phyloP scores from a whole-genome alignment of 192 early-diverging fungal genomes.

The Coemansia sp. region DNA sequence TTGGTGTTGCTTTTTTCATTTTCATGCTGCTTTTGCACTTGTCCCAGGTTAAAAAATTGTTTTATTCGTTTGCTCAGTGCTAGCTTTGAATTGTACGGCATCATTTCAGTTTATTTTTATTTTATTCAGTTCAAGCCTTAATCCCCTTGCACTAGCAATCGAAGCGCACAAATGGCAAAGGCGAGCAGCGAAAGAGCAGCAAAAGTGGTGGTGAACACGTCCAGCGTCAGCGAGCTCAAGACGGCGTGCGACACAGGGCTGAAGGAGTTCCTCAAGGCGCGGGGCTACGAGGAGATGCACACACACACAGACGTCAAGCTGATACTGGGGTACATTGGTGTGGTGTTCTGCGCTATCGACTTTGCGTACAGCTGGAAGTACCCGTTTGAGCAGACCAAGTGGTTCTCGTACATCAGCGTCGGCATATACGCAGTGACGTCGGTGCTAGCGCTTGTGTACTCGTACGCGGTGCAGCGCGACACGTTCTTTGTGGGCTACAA shows the following conservation, averaged over 20 bases:
- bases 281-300: conserved; percentile 70
- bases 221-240: conserved; percentile 60
- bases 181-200: background rate
- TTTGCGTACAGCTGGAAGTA: conserved; percentile 70
- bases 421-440: conserved; percentile 55
- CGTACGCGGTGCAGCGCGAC: conserved; percentile 65
- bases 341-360: conserved; percentile 71
- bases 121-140: background rate
- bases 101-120: too few species aligned
- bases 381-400: conserved; percentile 65
- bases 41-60: too few species aligned
- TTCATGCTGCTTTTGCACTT: too few species aligned
- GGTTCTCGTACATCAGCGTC: conserved; percentile 63
- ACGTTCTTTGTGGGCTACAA: conserved; percentile 69
- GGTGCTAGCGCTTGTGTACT: conserved; percentile 58
- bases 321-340: conserved; percentile 75
- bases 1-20: too few species aligned
- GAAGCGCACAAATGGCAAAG: conserved; percentile 3
- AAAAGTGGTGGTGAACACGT: conserved; percentile 51
- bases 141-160: background rate
- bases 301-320: conserved; percentile 83
- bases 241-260: conserved; percentile 67
- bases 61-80: too few species aligned
- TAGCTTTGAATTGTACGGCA: too few species aligned
- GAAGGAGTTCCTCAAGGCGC: conserved; percentile 46